phyloP scores from a whole-genome alignment of 352 stramenopile genomes.

The Phytopythium cucurbitacearum region DNA sequence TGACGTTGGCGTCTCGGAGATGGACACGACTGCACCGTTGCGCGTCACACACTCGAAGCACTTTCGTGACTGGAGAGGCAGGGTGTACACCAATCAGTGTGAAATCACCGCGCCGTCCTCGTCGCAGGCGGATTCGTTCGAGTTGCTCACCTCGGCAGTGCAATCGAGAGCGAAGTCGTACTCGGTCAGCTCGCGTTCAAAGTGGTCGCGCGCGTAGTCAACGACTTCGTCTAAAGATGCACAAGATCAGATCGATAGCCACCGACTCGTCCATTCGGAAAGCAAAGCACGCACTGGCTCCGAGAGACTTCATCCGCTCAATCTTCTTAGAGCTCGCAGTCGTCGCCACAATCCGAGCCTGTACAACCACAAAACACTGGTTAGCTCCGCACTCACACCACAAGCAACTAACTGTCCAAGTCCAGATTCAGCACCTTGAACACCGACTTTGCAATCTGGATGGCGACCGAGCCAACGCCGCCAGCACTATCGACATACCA shows the following conservation, averaged over 20 bases:
- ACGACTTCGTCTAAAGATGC: slow-evolving; percentile 47
- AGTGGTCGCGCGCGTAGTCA: slow-evolving; percentile 60
- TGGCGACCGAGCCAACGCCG: slow-evolving; percentile 60
- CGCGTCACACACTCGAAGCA: slow-evolving; percentile 65
- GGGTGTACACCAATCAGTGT: too few relatives aligned
- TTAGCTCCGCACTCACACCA: neutral
- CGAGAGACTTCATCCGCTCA: slow-evolving; percentile 58
- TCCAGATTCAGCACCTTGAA: slow-evolving; percentile 44
- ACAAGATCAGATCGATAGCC: neutral
- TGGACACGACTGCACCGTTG: slow-evolving; percentile 51
- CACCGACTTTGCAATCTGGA: slow-evolving; percentile 72
- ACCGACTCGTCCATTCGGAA: too few relatives aligned
- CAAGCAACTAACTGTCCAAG: neutral
- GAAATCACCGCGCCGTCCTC: too few relatives aligned
- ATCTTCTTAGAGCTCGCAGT: slow-evolving; percentile 65
- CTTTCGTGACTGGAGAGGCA: slow-evolving; percentile 28
- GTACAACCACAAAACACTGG: neutral
- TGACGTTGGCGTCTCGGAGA: slow-evolving; percentile 48
- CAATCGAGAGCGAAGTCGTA: slow-evolving; percentile 79
- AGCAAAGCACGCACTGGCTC: slow-evolving; percentile 20
- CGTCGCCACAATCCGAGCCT: slow-evolving; percentile 63
- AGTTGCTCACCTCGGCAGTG: slow-evolving; percentile 47
- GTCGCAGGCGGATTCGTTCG: too few relatives aligned
- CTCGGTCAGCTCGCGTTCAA: slow-evolving; percentile 61
- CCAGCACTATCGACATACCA: slow-evolving; percentile 33